Base-by-base conservation (phyloP, 306 rosid species). In the Adenanthera pavonina region DNA sequence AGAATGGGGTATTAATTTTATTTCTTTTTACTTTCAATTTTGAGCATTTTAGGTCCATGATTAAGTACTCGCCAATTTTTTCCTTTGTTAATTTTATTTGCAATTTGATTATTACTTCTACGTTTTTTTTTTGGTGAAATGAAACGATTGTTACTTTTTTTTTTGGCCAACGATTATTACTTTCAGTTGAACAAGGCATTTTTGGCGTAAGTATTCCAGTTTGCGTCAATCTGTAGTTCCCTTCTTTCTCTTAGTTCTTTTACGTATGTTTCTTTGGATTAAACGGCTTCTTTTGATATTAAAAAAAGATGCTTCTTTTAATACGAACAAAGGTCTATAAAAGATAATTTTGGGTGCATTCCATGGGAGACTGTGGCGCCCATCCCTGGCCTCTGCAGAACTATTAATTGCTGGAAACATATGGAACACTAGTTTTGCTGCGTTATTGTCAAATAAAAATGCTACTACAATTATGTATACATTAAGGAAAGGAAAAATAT, bases 1-100 rank as follows among this genome's bases (percentile, higher is more conserved):
- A 79, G 75, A 89, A 85, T 47, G 97, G 97, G 95, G 97, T 90
- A 86, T 53, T 38, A 5, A 2, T 71, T 64, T 20, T 51, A 10
- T 13, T 4, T 38, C 56, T 1, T 41, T 41, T 9, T 8, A 33
- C 54, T 62, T 10, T 46, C 11, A 72, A 33, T 59, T 72, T 72
- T 49, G 8, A 25, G 5, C 6, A 3, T 36, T 69, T 54, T 41
- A 56, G 13, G 30, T 41, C 33, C 41, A 13, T 75, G 12, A 57
- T 75, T 25, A 15, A 41, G 2, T 16, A 3, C 53, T 75, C 8
- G 59, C 25, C 4, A 43, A 0, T 44, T 2, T 7, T 2, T 3
- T 6, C 5, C 4, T 19, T 59, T 13, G 25, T 14, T 8, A 0
- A 6, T 43, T 13, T 3, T 62, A 48, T 16, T 8, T 30, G 44